Evolutionary conservation across 805 yeast genomes (phyloP), one percentile per base, ranked within the genome.

Genomic region (Lachancea waltii): DNA sequence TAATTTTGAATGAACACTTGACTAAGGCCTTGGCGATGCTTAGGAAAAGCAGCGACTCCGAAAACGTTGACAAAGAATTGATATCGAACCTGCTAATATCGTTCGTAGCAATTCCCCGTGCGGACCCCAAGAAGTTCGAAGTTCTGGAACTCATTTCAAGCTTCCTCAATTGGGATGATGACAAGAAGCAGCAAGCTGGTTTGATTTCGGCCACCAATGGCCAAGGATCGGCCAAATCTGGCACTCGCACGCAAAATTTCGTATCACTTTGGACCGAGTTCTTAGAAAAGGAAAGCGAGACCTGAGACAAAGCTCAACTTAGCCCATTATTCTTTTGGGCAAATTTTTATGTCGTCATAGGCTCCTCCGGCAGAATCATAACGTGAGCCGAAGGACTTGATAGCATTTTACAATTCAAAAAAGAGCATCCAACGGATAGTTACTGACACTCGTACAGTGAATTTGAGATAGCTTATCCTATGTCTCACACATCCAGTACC

Each of bases 111-210:
- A 68, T 90, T 21, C 96, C 95, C 5, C 69, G 98, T 44, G 95
- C 92, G 1, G 99, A 92, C 58, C 74, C 95, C 7, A 90, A 89
- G 63, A 87, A 92, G 61, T 92, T 84, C 56, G 97, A 92, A 68
- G 95, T 92, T 3, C 69, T 92, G 34, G 84, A 77, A 55, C 71
- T 92, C 43, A 81, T 92, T 29, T 74, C 95, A 8, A 84, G 85
- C 43, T 79, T 81, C 48, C 67, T 92, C 42, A 81, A 75, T 42
- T 92, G 98, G 98, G 90, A 83, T 59, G 92, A 85, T 35, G 79
- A 73, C 30, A 78, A 83, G 56, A 78, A 73, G 51, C 65, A 76
- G 17, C 83, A 79, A 44, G 94, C 94, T 1, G 95, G 95, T 0
- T 62, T 85, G 36, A 54, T 73, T 20, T 72, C 69, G 43, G 44